Conservation (phyloP, 768 basidiomycete species). For the Trametes coccinea region DNA sequence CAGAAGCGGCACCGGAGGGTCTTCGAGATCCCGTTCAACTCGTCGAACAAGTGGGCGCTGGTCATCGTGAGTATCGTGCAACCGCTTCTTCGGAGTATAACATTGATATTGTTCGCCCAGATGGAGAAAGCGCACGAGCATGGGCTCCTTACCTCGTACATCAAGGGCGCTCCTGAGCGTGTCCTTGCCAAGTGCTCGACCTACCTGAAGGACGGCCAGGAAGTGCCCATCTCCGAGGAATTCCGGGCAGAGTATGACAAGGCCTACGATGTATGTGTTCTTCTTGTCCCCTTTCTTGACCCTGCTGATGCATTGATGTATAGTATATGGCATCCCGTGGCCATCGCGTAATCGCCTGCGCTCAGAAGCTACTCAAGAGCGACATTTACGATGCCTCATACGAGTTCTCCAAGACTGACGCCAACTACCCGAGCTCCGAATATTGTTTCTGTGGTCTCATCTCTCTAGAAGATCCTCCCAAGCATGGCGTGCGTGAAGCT, state of each 20-base stretch:
- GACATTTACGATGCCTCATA: conserved; percentile 47
- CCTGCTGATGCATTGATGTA: background rate
- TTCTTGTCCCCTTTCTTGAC: background rate
- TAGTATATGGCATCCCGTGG: conserved; percentile 80
- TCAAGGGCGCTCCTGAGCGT: conserved; percentile 73
- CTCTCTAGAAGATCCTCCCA: conserved; percentile 70
- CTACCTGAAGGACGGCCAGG: conserved; percentile 53
- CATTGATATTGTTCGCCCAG: conserved; percentile 31
- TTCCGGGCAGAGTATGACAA: conserved; percentile 55
- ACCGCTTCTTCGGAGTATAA: background rate
- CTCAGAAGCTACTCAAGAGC: conserved; percentile 55
- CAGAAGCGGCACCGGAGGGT: conserved; percentile 53
- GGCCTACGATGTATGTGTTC: conserved; percentile 54
- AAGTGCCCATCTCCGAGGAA: conserved; percentile 52
- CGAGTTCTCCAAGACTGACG: conserved; percentile 55
- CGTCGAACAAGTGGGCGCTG: conserved; percentile 73
- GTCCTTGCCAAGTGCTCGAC: conserved; percentile 64
- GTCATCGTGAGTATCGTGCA: conserved; percentile 50
- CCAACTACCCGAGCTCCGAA: conserved; percentile 51
- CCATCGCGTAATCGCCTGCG: conserved; percentile 74
- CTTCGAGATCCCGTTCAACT: conserved; percentile 78
- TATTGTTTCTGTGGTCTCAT: conserved; percentile 69
- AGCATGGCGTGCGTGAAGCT: conserved; percentile 70
- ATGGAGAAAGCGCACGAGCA: conserved; percentile 53
- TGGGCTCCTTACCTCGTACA: conserved; percentile 53